A percentile compares a stretch with the other conserved stretches of the same genome.
Evolutionary conservation across 176 grass and related monocot genomes (phyloP).

Genomic region (Zoysia pacifica): DNA sequence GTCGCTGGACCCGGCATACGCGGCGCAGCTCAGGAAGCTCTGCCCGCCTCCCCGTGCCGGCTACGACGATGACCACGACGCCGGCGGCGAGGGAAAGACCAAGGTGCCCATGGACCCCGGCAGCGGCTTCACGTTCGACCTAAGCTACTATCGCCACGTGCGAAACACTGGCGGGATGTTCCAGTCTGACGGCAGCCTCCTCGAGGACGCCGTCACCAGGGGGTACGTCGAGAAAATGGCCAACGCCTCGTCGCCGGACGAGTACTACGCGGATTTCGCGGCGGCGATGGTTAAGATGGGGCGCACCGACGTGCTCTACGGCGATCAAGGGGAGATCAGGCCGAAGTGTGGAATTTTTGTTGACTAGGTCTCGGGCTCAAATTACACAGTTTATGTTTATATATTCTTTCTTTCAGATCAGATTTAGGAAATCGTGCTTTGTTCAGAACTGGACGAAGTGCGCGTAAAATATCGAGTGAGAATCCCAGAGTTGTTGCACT

Average conservation of each 20-base stretch:
- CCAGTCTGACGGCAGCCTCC: conserved; percentile 60
- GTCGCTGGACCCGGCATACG: conserved; percentile 42
- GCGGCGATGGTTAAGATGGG: conserved; percentile 62
- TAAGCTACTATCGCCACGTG: conserved; percentile 66
- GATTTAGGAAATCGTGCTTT: conserved; percentile 2
- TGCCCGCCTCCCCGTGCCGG: conserved; percentile 28
- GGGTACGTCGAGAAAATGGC: conserved; percentile 58
- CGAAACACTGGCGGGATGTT: conserved; percentile 49
- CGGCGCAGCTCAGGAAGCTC: conserved; percentile 44
- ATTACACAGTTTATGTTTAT: background rate
- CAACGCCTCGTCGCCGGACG: conserved; percentile 43
- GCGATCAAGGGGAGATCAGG: conserved; percentile 40
- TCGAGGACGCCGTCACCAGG: conserved; percentile 46
- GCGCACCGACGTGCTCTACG: conserved; percentile 57
- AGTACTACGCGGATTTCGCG: conserved; percentile 50
- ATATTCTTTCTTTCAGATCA: background rate
- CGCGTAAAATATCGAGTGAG: background rate
- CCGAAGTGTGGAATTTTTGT: conserved; percentile 41
- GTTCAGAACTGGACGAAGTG: background rate
- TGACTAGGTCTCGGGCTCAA: conserved; percentile 29
- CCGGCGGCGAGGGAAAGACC: background rate
- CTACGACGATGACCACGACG: background rate
- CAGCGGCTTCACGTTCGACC: conserved; percentile 51
- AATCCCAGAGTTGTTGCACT: background rate
- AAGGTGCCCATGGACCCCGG: conserved; percentile 60